Conservation (phyloP, 2,329 filamentous ascomycete species). For the Sarocladium oryzae region DNA sequence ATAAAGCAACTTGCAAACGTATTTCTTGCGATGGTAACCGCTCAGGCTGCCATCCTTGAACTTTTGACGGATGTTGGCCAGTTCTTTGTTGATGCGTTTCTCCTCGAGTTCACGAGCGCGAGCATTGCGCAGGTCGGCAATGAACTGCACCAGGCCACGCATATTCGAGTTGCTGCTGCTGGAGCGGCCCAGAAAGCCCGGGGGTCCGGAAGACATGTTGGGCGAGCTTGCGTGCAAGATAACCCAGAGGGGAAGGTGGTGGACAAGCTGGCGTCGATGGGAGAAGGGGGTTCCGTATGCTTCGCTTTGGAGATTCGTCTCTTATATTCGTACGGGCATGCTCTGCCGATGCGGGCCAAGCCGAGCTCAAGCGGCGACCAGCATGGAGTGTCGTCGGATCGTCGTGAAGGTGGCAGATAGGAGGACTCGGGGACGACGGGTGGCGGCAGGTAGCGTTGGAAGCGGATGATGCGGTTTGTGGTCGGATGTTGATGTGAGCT, state of each 20-base stretch:
- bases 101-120: constrained; percentile 93
- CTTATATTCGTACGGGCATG: background rate
- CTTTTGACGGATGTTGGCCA: constrained; percentile 96
- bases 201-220: constrained; percentile 47
- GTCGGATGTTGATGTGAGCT: background rate
- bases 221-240: constrained; percentile 1
- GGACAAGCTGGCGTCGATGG: background rate
- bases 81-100: constrained; percentile 98
- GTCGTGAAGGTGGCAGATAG: background rate
- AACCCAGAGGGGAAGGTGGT: background rate
- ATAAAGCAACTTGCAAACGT: constrained; percentile 98
- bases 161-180: constrained; percentile 61
- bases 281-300: background rate
- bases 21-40: constrained; percentile 99
- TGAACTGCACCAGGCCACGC: constrained; percentile 92
- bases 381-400: constrained; percentile 4
- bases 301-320: background rate
- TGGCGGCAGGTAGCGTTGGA: constrained; percentile 1
- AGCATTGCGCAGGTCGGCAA: constrained; percentile 91
- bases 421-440: background rate
- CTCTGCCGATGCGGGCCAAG: constrained; percentile 1
- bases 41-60: constrained; percentile 93
- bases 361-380: constrained; percentile 3
- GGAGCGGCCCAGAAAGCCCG: constrained; percentile 59
- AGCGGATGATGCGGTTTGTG: background rate